Base-by-base conservation (phyloP, 441 rosid genomes). In the Pelargonium australe region DNA sequence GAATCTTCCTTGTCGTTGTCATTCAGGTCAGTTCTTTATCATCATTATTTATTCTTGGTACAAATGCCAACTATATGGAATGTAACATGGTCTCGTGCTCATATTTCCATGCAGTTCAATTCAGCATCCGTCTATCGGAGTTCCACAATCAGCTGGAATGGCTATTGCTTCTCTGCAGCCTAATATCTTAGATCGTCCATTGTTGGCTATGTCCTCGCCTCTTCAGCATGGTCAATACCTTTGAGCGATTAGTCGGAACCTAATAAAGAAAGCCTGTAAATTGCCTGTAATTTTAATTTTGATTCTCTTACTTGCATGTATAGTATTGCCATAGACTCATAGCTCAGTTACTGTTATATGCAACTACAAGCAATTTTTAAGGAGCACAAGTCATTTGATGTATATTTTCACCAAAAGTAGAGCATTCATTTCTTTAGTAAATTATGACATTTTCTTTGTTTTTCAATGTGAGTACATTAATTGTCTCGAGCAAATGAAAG, bases 1-100 rank as follows among this genome's bases (percentile, higher is more conserved):
- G 95, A 93, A 75, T 84, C 97, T 70, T 80, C 93, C 55, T 73
- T 90, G 75, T 89, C 98, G 64, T 78, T 89, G 64, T 89, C 97
- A 1, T 90, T 89, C 85, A 85, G 96, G 97, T 89, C 37, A 81
- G 82, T 64, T 57, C 44, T 19, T 44, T n/a, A n/a, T 47, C 13
- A 13, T 25, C 40, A 28, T 66, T 10, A 20, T 8, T 2, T 55
- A 16, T 20, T n/a, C 16, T 6, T 17, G 14, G 7, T 16, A 14
- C 62, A 1, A 34, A 25, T 62, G 40, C 7, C 40, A 34, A 34
- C 40, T 0, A 34, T 34, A 34, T 34, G 7, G 5, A 4, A 34
- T 34, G 40, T 34, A 34, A 34, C 40, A 34, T 34, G 40, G 40
- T 34, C 40, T 34, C 40, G 40, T 5, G 7, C 40, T 34, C 40